Base-by-base conservation (phyloP, 2,329 filamentous ascomycete genomes). In the Penicillium italicum region DNA sequence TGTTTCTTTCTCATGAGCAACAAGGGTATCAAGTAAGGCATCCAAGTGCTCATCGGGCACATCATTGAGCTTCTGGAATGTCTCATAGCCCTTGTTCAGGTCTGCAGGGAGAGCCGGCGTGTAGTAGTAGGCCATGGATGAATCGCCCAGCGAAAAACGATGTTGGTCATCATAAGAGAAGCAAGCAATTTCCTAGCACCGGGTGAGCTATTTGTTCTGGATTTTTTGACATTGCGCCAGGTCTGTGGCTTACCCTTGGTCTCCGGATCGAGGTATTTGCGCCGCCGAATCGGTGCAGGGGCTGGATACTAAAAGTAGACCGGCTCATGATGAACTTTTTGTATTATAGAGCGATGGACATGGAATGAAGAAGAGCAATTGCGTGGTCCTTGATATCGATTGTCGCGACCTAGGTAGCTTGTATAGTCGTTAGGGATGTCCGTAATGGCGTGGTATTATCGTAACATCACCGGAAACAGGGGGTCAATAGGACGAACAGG, bases 141-240 rank as follows among this genome's bases (percentile, higher is more conserved):
- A 88, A 58, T 89, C 88, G 60, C 90, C 91, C 4, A 88, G 82
- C 46, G 80, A 86, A 67, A 91, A 91, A 51, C 84, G 74, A 70
- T 93, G 94, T 28, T 91, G 79, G 42, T 91, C 84, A 71, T 97
- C 90, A 74, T 94, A 97, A 9, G 93, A 97, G 76, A 97, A 99
- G 74, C 82, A 91, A 4, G 93, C 84, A 62, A 99, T 89, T 78
- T 99, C 94, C 87, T 93, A 55, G 16, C 10, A n/a, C n/a, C 38
- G 18, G 31, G 46, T 61, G 58, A 63, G 49, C 28, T 52, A 28
- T 40, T 37, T 12, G 18, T 28, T 6, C 38, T 45, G 28, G 49
- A 40, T 20, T 42, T 11, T 36, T 47, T 45, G 24, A 20, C 10
- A 53, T 44, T 42, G 42, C 26, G 14, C 38, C n/a, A 16, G 31